Evolutionary conservation across 108 stramenopile species (phyloP), one percentile per base, ranked within the genome.

Genomic region (Seminavis robusta): DNA sequence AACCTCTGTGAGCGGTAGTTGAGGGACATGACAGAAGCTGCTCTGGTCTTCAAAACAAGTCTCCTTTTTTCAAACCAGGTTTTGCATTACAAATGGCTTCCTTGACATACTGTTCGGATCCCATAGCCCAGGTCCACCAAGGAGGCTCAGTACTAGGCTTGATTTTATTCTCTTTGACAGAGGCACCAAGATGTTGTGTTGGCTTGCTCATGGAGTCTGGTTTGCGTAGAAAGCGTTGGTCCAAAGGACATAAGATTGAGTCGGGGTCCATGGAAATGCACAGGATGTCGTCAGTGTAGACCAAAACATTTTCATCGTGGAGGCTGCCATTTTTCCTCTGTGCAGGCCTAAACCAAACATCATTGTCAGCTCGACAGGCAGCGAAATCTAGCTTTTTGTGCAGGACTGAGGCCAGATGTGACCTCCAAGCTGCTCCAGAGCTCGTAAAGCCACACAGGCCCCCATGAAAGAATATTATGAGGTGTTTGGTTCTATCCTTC

Each of bases 391-490:
- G 23, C 10, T 33, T 26, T 4, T 33, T 9, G 1, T 8, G 5
- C 42, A 59, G n/a, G 6, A 26, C 26, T 15, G 51, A 13, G 15
- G 48, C 52, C 17, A 61, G 33, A 21, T 38, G 19, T 2, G 52
- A 3, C 4, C 61, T 29, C 56, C 56, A 64, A 2, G 63, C 69
- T 23, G 56, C 56, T 9, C 55, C 69, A 39, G 29, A 26, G 10
- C 52, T 47, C 32, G 65, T 73, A 20, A 81, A 36, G 21, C 80
- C 80, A 45, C 76, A 81, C 0, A 81, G n/a, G n/a, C n/a, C n/a
- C n/a, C n/a, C n/a, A n/a, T n/a, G n/a, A n/a, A n/a, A n/a, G n/a
- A n/a, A n/a, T n/a, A n/a, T n/a, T n/a, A n/a, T n/a, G n/a, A n/a
- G n/a, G n/a, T n/a, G n/a, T n/a, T n/a, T n/a, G n/a, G n/a, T n/a